Base-by-base conservation (phyloP, 495 filamentous ascomycete species). In the Talaromyces adpressus region DNA sequence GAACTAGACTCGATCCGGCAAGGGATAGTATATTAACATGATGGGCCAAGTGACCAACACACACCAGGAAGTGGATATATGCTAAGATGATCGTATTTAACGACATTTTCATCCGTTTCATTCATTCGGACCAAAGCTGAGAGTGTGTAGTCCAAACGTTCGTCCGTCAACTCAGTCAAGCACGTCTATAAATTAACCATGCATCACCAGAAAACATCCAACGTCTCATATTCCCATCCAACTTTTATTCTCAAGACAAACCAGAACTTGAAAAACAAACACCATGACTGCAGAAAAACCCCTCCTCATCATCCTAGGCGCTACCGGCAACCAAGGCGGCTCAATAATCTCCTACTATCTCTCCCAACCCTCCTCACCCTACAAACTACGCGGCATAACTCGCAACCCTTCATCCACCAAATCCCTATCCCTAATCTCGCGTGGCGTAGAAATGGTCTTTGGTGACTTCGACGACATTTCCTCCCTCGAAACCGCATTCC, bases 381-480 rank as follows among this genome's bases (percentile, higher is more conserved):
- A 71, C 66, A 64, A 64, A 41, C 63, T 81, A 14, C 71, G 77
- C 18, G 76, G 63, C 23, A 27, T 81, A 3, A 75, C 76, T 11
- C 70, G 79, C 22, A 70, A 78, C 66, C 53, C 70, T 6, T 67
- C 72, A 11, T 76, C 71, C 47, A 45, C 70, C 7, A 69, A 67
- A 39, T 66, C 75, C 9, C 62, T 74, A 61, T 66, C 68, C 0
- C 73, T 78, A 58, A 60, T 57, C 18, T 63, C 65, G 22, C 69
- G 70, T 53, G 84, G 82, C 8, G 79, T 81, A 25, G 79, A 83
- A 30, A 68, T 85, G n/a, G 76, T 83, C 8, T 25, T 59, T 6
- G 81, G 65, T 22, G 73, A 84, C 63, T 65, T 82, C 6, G 70
- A 79, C 58, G 72, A 80, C 36, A 63, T 68, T 12, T 66, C 65